A percentile compares a stretch with the other conserved stretches of the same genome.
phyloP scores from a whole-genome alignment of 345 rosid genomes.

The Kernera saxatilis region DNA sequence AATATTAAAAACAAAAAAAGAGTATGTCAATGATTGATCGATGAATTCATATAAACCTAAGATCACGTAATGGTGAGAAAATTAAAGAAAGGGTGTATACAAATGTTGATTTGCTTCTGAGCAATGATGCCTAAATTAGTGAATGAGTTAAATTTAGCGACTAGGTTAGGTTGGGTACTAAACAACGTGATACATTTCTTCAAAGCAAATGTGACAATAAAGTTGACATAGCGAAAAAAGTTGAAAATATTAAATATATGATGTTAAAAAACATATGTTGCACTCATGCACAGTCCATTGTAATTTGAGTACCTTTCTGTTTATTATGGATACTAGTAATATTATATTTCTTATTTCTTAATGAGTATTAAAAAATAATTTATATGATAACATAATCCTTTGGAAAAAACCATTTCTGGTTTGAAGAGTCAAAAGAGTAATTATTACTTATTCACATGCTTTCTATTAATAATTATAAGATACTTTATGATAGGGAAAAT shows the following conservation, averaged over 20 bases:
- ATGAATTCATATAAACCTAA: not conserved
- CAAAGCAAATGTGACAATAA: not conserved
- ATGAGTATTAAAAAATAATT: not conserved
- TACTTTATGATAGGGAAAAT: not conserved
- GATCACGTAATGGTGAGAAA: not conserved
- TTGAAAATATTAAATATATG: not conserved
- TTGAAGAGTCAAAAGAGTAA: slow-evolving; percentile 8
- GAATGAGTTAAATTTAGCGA: no score
- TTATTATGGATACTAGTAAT: not conserved
- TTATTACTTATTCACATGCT: not conserved
- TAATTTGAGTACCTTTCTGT: not conserved
- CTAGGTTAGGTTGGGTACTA: no score
- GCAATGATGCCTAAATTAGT: not conserved
- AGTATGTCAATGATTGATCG: not conserved
- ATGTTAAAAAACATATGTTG: not conserved
- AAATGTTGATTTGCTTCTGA: not conserved
- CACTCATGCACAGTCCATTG: not conserved
- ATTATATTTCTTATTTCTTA: not conserved
- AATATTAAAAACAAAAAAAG: no score
- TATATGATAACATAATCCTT: not conserved
- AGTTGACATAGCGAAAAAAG: not conserved
- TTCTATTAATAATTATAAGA: not conserved
- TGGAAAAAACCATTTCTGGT: not conserved
- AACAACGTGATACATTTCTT: not conserved
- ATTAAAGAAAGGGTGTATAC: not conserved